A percentile compares a stretch with the other conserved stretches of the same genome.
Conservation (phyloP, 2,329 filamentous ascomycete genomes). For the Penicillium sp. region DNA sequence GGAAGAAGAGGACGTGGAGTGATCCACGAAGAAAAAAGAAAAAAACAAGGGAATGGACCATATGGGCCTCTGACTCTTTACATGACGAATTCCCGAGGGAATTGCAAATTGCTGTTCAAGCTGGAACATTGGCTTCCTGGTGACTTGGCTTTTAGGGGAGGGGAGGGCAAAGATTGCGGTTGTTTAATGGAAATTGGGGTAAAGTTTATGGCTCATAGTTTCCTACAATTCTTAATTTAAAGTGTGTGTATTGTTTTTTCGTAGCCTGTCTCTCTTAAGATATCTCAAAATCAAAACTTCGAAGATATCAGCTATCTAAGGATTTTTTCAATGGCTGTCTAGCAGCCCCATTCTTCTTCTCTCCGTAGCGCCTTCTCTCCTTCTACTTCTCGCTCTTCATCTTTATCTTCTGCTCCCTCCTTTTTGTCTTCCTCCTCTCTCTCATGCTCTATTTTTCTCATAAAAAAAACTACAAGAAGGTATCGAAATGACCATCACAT, state of each 20-base stretch:
- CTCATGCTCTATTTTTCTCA: too few relatives aligned
- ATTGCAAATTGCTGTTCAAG: not conserved
- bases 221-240: not conserved
- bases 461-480: too few relatives aligned
- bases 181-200: not conserved
- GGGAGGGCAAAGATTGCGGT: not conserved
- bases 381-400: not conserved
- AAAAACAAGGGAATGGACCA: not conserved
- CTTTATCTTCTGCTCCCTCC: too few relatives aligned
- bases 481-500: too few relatives aligned
- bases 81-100: not conserved
- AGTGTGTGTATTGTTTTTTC: not conserved
- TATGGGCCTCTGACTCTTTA: not conserved
- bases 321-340: not conserved
- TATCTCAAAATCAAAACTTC: not conserved
- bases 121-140: not conserved
- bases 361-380: not conserved
- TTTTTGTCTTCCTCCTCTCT: too few relatives aligned
- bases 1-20: conserved; percentile 52
- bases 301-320: not conserved
- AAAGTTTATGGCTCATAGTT: not conserved
- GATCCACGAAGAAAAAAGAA: not conserved
- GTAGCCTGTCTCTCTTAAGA: not conserved
- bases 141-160: not conserved
- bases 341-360: not conserved